A percentile compares a stretch with the other conserved stretches of the same genome.
These are phyloP conservation scores for Aspergillus nomiae DNA, from an alignment of 2,329 filamentous ascomycete species.

Conservation along the genomic window DNA sequence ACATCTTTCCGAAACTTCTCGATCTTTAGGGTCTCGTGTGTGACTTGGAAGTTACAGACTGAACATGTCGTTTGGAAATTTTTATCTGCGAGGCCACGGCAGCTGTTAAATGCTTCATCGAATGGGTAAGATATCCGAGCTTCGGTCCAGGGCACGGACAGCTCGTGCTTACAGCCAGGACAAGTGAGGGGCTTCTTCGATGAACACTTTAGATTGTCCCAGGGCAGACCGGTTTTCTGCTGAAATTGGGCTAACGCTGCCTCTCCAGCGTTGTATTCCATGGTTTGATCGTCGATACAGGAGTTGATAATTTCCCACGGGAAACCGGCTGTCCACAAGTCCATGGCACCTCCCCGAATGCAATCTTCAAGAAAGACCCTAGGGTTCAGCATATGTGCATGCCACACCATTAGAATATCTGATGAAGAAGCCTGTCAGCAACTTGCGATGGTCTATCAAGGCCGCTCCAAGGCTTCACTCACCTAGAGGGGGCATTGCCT, in stretches of 20 bases:
- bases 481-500: constrained; percentile 63
- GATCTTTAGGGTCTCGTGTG: constrained; percentile 62
- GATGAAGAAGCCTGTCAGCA: constrained; percentile 18
- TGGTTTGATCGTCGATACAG: constrained; percentile 59
- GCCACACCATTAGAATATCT: constrained; percentile 80
- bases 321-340: constrained; percentile 64
- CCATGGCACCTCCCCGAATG: constrained; percentile 58
- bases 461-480: constrained; percentile 25
- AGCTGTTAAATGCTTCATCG: constrained; percentile 28
- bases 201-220: constrained; percentile 62
- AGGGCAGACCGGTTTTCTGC: constrained; percentile 52
- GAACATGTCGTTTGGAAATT: constrained; percentile 55
- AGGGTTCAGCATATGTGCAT: constrained; percentile 77
- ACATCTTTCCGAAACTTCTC: constrained; percentile 64
- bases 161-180: constrained; percentile 51
- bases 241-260: constrained; percentile 53
- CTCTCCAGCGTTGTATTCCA: constrained; percentile 57
- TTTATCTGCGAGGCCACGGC: constrained; percentile 39
- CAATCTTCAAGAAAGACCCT: constrained; percentile 74
- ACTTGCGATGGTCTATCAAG: not conserved
- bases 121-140: constrained; percentile 25
- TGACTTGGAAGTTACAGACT: constrained; percentile 54
- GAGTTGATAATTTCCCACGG: constrained; percentile 65
- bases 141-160: constrained; percentile 62
- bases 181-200: constrained; percentile 55